Base-by-base conservation (phyloP, 176 grass and related monocot species). In the Avena sativa region DNA sequence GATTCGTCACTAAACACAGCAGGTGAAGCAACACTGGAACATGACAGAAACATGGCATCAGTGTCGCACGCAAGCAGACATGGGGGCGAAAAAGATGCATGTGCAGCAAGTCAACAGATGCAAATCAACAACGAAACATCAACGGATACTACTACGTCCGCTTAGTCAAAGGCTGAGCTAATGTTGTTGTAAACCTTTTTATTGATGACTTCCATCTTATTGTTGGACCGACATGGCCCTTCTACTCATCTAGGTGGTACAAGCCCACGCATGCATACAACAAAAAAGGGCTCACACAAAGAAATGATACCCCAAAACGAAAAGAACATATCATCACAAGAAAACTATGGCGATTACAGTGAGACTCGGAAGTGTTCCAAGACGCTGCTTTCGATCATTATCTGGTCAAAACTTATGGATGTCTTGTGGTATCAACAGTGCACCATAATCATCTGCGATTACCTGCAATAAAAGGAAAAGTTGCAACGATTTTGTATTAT, bases 381-480 rank as follows among this genome's bases (percentile, higher is more conserved):
- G 25, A 78, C 71, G 60, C 26, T 43, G 58, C 14, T 88, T 56
- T 81, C 66, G 79, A 85, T 81, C 76, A 85, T 36, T 71, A 76
- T 40, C 19, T 17, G 25, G 57, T 96, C 51, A 94, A 82, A 91
- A 46, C 86, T 51, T 79, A 78, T 95, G 90, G 19, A 81, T 87
- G 43, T 88, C 82, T 56, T 95, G 88, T 5, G 96, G 96, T 70
- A 95, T 91, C 65, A 81, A 88, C n/a, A 98, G 77, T 8, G 86
- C 88, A 55, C 74, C 82, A 30, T 76, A 88, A 87, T 98, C 96
- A 89, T 89, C 93, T 34, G 83, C 91, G 84, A 92, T 80, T n/a
- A 94, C 92, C 96, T 98, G 87, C 51, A 36, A 89, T 62, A 84
- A 57, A 89, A 6, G 46, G 66, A 90, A 25, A 56, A 60, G 59